Evolutionary conservation across 805 yeast genomes (phyloP).

Genomic region (Clavispora santaluciae): DNA sequence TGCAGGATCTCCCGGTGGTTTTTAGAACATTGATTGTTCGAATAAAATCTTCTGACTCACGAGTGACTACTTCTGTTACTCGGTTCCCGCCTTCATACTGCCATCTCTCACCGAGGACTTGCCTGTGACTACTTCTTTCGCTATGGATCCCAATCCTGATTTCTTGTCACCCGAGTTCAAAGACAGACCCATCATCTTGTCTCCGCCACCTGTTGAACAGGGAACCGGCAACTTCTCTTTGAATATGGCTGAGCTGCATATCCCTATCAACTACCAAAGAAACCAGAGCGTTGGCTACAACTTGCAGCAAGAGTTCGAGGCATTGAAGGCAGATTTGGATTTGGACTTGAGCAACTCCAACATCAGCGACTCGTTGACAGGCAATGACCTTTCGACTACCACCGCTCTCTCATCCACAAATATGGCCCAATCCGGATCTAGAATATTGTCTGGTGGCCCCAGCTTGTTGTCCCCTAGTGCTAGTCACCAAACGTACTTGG

Average conservation of each 20-base stretch:
- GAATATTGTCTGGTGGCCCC: slow-evolving; percentile 8
- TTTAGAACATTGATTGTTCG: slow-evolving; percentile 1
- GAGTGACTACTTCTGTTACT: not conserved
- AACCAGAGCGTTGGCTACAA: slow-evolving; percentile 44
- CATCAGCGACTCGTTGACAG: slow-evolving; percentile 1
- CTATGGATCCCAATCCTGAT: slow-evolving; percentile 2
- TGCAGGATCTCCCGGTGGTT: not conserved
- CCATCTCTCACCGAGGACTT: not conserved
- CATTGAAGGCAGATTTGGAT: slow-evolving; percentile 43
- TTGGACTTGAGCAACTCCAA: slow-evolving; percentile 32
- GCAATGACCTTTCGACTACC: not conserved
- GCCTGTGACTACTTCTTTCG: slow-evolving; percentile 4
- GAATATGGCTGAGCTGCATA: slow-evolving; percentile 3
- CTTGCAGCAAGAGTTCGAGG: slow-evolving; percentile 44
- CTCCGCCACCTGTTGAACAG: slow-evolving; percentile 38
- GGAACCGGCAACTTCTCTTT: slow-evolving; percentile 6
- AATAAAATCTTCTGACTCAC: not conserved
- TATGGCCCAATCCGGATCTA: not conserved
- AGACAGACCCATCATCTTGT: slow-evolving; percentile 36
- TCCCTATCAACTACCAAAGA: slow-evolving; percentile 15
- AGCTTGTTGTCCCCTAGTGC: slow-evolving; percentile 17
- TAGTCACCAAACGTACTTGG: slow-evolving; percentile 6
- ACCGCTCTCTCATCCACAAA: not conserved
- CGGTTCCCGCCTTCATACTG: not conserved
- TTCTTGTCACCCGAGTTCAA: slow-evolving; percentile 11